Evolutionary conservation across 2,329 filamentous ascomycete species (phyloP), one percentile per base, ranked within the genome.

Genomic region (Nemania diffusa): DNA sequence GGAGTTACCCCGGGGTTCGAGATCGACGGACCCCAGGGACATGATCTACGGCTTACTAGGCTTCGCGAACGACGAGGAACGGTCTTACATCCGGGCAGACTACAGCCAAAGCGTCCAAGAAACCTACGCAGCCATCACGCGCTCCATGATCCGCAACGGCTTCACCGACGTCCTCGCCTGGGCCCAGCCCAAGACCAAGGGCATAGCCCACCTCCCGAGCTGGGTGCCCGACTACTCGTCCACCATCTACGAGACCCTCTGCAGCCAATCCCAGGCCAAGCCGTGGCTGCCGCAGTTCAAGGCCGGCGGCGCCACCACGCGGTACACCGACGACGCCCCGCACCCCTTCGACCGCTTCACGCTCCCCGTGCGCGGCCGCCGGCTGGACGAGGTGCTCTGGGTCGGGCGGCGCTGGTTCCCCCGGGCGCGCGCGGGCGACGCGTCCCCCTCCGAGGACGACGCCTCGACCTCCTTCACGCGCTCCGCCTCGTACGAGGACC

Each of bases 121-220:
- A 17, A 52, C 20, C 3, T 69, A 67, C 29, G 9, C 22, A 5
- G 7, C 8, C 4, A 34, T 46, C 6, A 69, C 64, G 9, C 46
- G 51, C 2, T 24, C 52, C 13, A n/a, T 69, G 37, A 64, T 67
- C 17, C 26, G 24, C 8, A 59, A 57, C 27, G 65, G 68, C 1
- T 70, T 62, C n/a, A 65, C 65, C 2, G 68, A 70, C 27, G 42
- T 70, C n/a, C 37, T 70, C n/a, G 55, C 68, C 5, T 68, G 68
- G 65, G 57, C 62, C 22, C 65, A 70, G 37, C 51, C 61, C 5
- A 48, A 48, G n/a, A 44, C 22, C 15, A 63, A 68, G 37, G 27
- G 2, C 15, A 58, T 61, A 9, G 2, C 20, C 1, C 2, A 57
- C 26, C 53, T 70, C 5, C 65, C 68, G 3, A 65, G 55, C 37